These are phyloP conservation scores for Thalassiosira sp. DNA, from an alignment of 352 stramenopile genomes.

Conservation along the genomic window DNA sequence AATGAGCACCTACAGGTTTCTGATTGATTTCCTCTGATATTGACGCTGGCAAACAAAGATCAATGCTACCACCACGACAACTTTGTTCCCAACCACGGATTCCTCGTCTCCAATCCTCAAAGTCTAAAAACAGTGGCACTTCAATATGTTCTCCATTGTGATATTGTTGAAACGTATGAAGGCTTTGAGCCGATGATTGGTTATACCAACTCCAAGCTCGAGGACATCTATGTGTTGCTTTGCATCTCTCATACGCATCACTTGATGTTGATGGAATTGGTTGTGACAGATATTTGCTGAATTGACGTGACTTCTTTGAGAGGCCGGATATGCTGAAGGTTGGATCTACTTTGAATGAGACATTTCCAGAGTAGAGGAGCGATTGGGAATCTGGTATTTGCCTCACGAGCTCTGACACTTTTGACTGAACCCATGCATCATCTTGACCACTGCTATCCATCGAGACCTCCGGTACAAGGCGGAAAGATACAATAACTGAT, in stretches of 20 bases:
- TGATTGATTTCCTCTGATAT: conserved; percentile 9
- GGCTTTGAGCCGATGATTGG: conserved; percentile 76
- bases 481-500: conserved; percentile 79
- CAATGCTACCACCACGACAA: conserved; percentile 27
- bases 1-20: conserved; percentile 68
- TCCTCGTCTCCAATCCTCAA: conserved; percentile 94
- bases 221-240: conserved; percentile 91
- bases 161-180: conserved; percentile 88
- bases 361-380: conserved; percentile 75
- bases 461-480: conserved; percentile 57
- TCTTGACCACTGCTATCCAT: conserved; percentile 20
- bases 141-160: conserved; percentile 79
- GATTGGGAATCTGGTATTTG: conserved; percentile 69
- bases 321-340: conserved; percentile 77
- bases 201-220: conserved; percentile 87
- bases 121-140: conserved; percentile 89
- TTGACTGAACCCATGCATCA: conserved; percentile 40
- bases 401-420: conserved; percentile 50
- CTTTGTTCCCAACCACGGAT: conserved; percentile 81
- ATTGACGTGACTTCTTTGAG: conserved; percentile 25
- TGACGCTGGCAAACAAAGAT: conserved; percentile 38
- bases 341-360: conserved; percentile 73
- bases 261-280: conserved; percentile 36
- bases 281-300: conserved; percentile 37
- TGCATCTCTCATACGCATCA: conserved; percentile 91